phyloP scores from a whole-genome alignment of 1,139 yeast species.

The Diutina sp. region DNA sequence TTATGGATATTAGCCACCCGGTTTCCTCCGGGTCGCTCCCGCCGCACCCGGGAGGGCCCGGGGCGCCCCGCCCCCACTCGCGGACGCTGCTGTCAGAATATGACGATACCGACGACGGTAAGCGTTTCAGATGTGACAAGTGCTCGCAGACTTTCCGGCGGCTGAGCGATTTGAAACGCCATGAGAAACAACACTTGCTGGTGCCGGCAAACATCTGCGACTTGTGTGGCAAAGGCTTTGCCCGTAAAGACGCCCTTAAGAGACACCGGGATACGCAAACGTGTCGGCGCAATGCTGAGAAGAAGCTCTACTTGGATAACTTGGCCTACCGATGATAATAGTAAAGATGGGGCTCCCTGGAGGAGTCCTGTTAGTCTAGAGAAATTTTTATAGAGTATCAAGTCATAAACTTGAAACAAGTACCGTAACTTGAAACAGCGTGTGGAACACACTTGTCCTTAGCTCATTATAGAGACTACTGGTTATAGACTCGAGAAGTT shows the following conservation, averaged over 20 bases:
- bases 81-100: not conserved
- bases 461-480: no score
- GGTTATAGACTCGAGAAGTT: no score
- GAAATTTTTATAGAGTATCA: no score
- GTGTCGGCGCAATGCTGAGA: slow-evolving; percentile 55
- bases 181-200: slow-evolving; percentile 44
- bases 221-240: slow-evolving; percentile 69
- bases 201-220: slow-evolving; percentile 62
- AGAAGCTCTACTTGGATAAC: slow-evolving; percentile 24
- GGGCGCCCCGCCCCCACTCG: slow-evolving; percentile 4
- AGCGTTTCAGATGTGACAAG: slow-evolving; percentile 31
- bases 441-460: no score
- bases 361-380: not conserved
- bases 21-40: slow-evolving; percentile 3
- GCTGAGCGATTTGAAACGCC: slow-evolving; percentile 53
- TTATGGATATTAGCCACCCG: slow-evolving; percentile 7
- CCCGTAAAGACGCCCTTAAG: slow-evolving; percentile 68
- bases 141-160: slow-evolving; percentile 49
- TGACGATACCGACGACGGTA: slow-evolving; percentile 3
- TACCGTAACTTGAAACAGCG: no score
- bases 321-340: slow-evolving; percentile 10
- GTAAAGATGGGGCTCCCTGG: not conserved
- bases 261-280: slow-evolving; percentile 63
- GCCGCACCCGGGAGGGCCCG: not conserved
- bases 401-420: no score